Conservation (phyloP, 805 yeast genomes). For the Teunomyces aglyptinius region DNA sequence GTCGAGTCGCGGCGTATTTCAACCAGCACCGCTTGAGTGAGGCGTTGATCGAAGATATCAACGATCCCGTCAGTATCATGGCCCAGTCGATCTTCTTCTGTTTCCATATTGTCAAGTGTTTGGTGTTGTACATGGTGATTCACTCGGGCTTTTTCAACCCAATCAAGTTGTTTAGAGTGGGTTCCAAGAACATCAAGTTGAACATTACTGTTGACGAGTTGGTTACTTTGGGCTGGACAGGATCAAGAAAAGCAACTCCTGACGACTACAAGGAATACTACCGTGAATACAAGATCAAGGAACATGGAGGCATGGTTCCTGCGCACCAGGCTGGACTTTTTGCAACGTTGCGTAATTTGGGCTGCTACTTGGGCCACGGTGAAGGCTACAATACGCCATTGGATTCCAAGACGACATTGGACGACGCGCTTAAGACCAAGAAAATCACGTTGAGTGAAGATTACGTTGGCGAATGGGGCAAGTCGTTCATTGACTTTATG, state of each 20-base stretch:
- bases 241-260: slow-evolving; percentile 68
- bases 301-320: slow-evolving; percentile 70
- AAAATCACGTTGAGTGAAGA: slow-evolving; percentile 58
- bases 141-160: slow-evolving; percentile 82
- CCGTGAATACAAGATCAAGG: slow-evolving; percentile 61
- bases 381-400: slow-evolving; percentile 78
- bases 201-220: slow-evolving; percentile 54
- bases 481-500: slow-evolving; percentile 41
- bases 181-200: slow-evolving; percentile 24
- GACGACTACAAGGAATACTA: slow-evolving; percentile 70
- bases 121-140: slow-evolving; percentile 54
- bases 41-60: slow-evolving; percentile 49
- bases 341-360: slow-evolving; percentile 54
- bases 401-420: slow-evolving; percentile 36
- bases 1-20: slow-evolving; percentile 25
- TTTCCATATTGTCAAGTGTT: slow-evolving; percentile 66
- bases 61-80: slow-evolving; percentile 33
- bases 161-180: slow-evolving; percentile 32
- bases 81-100: slow-evolving; percentile 69
- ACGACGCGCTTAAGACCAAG: slow-evolving; percentile 23
- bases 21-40: slow-evolving; percentile 45
- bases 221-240: slow-evolving; percentile 88
- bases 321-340: slow-evolving; percentile 77
- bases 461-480: slow-evolving; percentile 52
- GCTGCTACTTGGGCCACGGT: slow-evolving; percentile 63